Conservation (phyloP, 2,329 filamentous ascomycete species). For the Fusarium sp. region DNA sequence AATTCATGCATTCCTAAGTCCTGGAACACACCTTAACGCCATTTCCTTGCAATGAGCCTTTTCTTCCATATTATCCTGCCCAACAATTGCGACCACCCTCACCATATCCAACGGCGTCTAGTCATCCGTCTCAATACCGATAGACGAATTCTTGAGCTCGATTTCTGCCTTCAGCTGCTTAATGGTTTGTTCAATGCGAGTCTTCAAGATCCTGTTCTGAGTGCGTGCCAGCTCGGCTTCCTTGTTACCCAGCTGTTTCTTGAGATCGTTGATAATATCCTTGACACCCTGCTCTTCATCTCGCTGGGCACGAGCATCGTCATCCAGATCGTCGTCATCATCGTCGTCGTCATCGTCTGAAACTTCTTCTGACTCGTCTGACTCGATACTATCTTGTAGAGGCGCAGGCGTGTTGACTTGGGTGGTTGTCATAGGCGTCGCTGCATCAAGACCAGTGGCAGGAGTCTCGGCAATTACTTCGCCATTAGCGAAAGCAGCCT, state of each 20-base stretch:
- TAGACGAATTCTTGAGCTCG: constrained; percentile 58
- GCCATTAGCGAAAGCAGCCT: constrained; percentile 62
- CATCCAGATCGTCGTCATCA: constrained; percentile 65
- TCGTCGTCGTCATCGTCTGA: constrained; percentile 62
- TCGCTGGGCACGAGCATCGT: constrained; percentile 61
- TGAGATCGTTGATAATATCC: constrained; percentile 64
- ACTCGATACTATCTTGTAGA: constrained; percentile 59
- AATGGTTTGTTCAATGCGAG: constrained; percentile 62
- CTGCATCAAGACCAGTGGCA: constrained; percentile 55
- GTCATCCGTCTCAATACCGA: constrained; percentile 55
- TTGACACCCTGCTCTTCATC: constrained; percentile 66
- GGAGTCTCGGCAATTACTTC: constrained; percentile 55
- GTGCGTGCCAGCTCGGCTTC: constrained; percentile 58
- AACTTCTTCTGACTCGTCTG: constrained; percentile 52
- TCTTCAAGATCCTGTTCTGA: constrained; percentile 60
- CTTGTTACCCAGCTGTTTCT: constrained; percentile 61
- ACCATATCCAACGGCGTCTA: constrained; percentile 17
- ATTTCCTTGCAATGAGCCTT: background rate
- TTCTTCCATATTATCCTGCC: constrained; percentile 2
- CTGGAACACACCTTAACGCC: constrained; percentile 34
- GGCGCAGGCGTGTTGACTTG: constrained; percentile 59
- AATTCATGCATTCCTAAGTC: constrained; percentile 22
- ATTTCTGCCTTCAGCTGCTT: constrained; percentile 59
- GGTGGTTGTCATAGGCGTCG: constrained; percentile 59
- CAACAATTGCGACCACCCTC: background rate